These are phyloP conservation scores for Abrus pulchellus DNA, from an alignment of 306 rosid genomes.

Conservation along the genomic window DNA sequence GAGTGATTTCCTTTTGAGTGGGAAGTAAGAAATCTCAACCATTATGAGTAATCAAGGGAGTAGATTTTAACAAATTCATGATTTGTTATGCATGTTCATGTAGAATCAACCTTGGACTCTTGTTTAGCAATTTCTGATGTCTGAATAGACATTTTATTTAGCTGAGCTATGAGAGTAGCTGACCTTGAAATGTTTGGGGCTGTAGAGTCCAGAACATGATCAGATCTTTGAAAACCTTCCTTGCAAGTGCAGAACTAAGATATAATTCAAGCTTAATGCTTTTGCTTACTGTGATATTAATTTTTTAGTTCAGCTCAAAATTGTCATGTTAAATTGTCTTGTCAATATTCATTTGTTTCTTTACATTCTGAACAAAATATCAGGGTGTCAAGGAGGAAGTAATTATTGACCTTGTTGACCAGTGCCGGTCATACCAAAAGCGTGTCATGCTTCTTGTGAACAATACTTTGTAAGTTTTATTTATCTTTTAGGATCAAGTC, in stretches of 20 bases:
- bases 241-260: slow-evolving; percentile 30
- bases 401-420: slow-evolving; percentile 95
- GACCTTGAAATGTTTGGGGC: slow-evolving; percentile 26
- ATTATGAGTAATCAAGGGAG: no score
- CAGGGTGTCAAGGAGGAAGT: slow-evolving; percentile 94
- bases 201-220: slow-evolving; percentile 14
- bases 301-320: slow-evolving; percentile 5
- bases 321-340: slow-evolving; percentile 32
- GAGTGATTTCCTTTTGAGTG: no score
- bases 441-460: slow-evolving; percentile 95
- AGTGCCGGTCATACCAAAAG: slow-evolving; percentile 88
- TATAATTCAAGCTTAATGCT: slow-evolving; percentile 18
- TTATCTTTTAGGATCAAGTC: background rate
- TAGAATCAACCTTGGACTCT: background rate
- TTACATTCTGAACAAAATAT: slow-evolving; percentile 40
- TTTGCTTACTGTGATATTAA: slow-evolving; percentile 1
- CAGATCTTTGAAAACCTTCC: slow-evolving; percentile 6
- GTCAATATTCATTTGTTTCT: slow-evolving; percentile 36
- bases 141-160: slow-evolving; percentile 7
- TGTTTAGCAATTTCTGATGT: slow-evolving; percentile 13
- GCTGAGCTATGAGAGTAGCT: slow-evolving; percentile 21
- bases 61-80: no score
- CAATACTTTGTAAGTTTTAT: slow-evolving; percentile 67
- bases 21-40: no score
- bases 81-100: no score